Evolutionary conservation across 2,329 filamentous ascomycete genomes (phyloP), one percentile per base, ranked within the genome.

Genomic region (Penicillium sp.): DNA sequence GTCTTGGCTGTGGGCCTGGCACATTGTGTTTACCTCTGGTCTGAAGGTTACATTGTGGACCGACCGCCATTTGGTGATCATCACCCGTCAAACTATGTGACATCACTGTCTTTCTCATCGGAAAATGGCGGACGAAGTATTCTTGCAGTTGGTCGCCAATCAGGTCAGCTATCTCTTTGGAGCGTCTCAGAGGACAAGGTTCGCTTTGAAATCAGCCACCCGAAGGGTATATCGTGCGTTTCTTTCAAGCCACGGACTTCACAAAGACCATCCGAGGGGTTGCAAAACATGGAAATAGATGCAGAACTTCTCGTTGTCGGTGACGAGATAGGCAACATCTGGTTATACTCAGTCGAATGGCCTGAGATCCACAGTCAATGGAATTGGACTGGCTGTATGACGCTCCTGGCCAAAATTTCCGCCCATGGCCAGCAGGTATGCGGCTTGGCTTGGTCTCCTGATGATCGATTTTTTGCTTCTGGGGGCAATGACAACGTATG

Each of bases 401-500:
- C 84, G 1, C 79, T 97, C 24, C 78, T 96, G 51, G 88, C 89
- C 22, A 87, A 87, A 62, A 88, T 98, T 65, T 82, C 82, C 31
- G 85, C 91, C 8, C 93, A 98, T 71, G 85, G 82, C 1, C 92
- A 97, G 74, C 93, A 98, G 69, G 88, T 99, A 54, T 99, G 95
- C 68, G 93, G 93, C 1, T 79, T 99, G n/a, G 84, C 90, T 3
- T 98, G 93, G 91, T 93, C 91, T 3, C 79, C 80, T 3, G 86
- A 90, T 66, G 91, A 91, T 3, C 81, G 82, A 3, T 82, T 87
- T 35, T 93, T 99, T 71, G 91, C 91, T 14, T 92, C 90, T 4
- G 93, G 95, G 7, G 91, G 90, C 24, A 98, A 99, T 70, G 95
- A 99, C 78, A 97, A 98, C 68, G 75, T 87, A 3, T 96, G 93